Evolutionary conservation across 768 basidiomycete genomes (phyloP), one percentile per base, ranked within the genome.

Genomic region (Dioszegia crocea): DNA sequence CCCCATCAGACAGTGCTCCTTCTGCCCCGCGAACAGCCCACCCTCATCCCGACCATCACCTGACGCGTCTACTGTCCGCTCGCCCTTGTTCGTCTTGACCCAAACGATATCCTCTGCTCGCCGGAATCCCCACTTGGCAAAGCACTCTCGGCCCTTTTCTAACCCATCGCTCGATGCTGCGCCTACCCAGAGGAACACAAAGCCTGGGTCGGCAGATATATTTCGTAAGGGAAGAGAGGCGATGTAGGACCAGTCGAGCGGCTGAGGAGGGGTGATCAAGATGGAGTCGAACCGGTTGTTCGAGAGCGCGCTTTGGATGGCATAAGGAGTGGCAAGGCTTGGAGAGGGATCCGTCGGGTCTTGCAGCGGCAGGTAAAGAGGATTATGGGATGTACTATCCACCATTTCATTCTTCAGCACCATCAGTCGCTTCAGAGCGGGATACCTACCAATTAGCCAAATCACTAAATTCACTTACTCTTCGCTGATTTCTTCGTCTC

Each of bases 81-180:
- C 23, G 9, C 36, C 52, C 10, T 38, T 40, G 74, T 97, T 99
- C 45, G 91, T 93, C 79, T 91, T 91, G 56, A 96, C 87, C 93
- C 92, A 98, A 4, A 96, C 89, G n/a, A 99, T 89, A 73, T 99
- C 96, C 70, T 99, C 96, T 68, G 91, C 96, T 50, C 96, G 79
- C 41, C 91, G 54, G 51, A 77, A 78, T 3, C 94, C 96, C 93
- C 94, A 99, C 76, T 85, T 88, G 1, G 86, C 88, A 38, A 99
- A 82, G 26, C 93, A 80, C 76, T 97, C 94, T 31, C 93, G 80
- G 0, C 96, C 96, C 31, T 87, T 82, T 74, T 99, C 96, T 27
- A 99, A 81, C 0, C 92, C 96, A 5, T 88, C 88, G 2, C 91
- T 91, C 62, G 85, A 86, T 4, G 94, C 96, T 1, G 94, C 91